phyloP scores from a whole-genome alignment of 2,329 filamentous ascomycete species.

The Phialophora chinensis region DNA sequence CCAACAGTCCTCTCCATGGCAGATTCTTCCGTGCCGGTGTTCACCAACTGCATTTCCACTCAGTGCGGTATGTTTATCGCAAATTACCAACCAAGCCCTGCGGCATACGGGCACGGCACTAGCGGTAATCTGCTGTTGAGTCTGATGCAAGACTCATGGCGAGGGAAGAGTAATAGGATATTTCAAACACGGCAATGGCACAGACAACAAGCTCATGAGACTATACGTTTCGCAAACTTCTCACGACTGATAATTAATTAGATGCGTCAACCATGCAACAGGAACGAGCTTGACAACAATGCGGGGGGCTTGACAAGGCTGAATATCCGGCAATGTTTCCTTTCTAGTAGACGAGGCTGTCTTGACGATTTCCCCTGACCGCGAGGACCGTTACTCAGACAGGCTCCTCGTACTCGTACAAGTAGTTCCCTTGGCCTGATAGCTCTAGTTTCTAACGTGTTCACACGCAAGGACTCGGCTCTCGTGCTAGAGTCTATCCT shows the following conservation, averaged over 20 bases:
- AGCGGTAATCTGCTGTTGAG: not conserved
- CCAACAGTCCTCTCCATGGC: constrained; percentile 10
- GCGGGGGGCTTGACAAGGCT: constrained; percentile 15
- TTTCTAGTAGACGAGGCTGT: constrained; percentile 1
- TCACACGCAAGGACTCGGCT: not conserved
- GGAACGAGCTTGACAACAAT: not conserved
- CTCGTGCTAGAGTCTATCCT: not conserved
- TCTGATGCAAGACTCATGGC: not conserved
- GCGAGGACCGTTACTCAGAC: no score
- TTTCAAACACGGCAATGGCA: not conserved
- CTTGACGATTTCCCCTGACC: not conserved
- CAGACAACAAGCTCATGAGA: not conserved
- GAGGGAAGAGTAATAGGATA: not conserved
- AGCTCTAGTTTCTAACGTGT: not conserved
- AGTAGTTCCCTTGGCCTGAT: not conserved
- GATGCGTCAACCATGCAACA: no score
- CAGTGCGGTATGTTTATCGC: not conserved
- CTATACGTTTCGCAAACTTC: not conserved
- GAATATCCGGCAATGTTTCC: constrained; percentile 8
- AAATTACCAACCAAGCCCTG: not conserved
- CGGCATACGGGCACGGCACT: not conserved
- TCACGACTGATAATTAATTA: not conserved
- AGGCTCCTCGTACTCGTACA: not conserved
- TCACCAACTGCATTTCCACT: constrained; percentile 23
- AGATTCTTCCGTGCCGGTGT: not conserved